A percentile compares a stretch with the other conserved stretches of the same genome.
Conservation (phyloP, 148 eudicot species). For the Dysphania ambrosioides region DNA sequence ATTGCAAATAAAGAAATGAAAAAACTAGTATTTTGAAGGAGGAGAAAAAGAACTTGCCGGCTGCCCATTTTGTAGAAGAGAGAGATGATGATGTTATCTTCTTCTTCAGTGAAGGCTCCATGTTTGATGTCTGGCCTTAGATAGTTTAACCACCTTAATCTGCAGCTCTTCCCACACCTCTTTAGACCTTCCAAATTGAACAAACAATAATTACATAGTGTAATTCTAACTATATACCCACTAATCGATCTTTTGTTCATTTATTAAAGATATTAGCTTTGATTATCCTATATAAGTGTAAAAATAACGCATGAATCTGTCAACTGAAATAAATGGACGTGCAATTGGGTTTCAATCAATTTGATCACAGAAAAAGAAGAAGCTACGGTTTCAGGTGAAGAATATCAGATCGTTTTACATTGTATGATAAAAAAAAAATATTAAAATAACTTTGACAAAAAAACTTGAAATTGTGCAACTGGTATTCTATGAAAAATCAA, state of each 20-base stretch:
- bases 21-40: neutral
- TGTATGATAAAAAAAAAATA: neutral
- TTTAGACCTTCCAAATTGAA: conserved; percentile 38
- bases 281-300: too few species aligned
- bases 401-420: too few species aligned
- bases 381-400: too few species aligned
- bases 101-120: conserved; percentile 58
- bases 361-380: neutral
- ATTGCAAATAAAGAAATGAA: neutral
- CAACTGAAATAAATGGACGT: neutral
- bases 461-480: too few species aligned
- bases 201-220: neutral
- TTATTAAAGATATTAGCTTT: neutral
- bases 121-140: conserved; percentile 71
- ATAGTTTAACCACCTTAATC: conserved; percentile 74
- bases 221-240: too few species aligned
- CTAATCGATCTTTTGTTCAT: neutral
- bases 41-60: conserved; percentile 38
- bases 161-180: conserved; percentile 74
- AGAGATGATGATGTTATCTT: conserved; percentile 52
- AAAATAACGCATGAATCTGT: neutral
- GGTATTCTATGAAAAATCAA: too few species aligned
- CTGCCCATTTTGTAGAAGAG: conserved; percentile 59
- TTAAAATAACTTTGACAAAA: neutral
- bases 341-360: neutral